Evolutionary conservation across 129 eudicot species (phyloP).

Genomic region (Flaveria trinervia): DNA sequence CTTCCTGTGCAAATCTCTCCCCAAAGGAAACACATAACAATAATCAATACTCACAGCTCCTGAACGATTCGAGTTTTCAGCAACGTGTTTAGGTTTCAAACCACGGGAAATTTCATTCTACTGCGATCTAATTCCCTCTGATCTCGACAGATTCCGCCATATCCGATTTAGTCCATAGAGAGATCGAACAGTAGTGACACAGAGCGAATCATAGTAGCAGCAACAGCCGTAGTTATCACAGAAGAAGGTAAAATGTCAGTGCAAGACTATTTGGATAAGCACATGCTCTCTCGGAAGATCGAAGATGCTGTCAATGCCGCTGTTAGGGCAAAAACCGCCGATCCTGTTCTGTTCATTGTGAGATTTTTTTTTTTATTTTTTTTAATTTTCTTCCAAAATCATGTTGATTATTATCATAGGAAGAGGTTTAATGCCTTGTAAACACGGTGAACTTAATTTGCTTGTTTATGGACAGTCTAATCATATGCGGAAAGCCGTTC

Average conservation of each 20-base stretch:
- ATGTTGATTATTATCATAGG: not conserved
- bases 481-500: constrained; percentile 90
- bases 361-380: not conserved
- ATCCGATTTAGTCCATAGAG: constrained; percentile 6
- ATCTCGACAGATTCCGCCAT: constrained; percentile 20
- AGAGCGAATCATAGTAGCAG: not conserved
- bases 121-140: constrained; percentile 13
- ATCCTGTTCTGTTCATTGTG: constrained; percentile 95
- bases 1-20: not conserved
- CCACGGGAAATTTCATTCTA: constrained; percentile 17
- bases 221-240: not conserved
- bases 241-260: constrained; percentile 61
- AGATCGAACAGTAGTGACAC: constrained; percentile 1
- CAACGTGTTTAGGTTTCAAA: constrained; percentile 26
- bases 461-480: constrained; percentile 51
- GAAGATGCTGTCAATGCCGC: constrained; percentile 99
- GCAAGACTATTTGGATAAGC: constrained; percentile 94
- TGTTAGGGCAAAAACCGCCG: constrained; percentile 90
- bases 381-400: too few species aligned
- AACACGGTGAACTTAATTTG: not conserved
- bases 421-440: constrained; percentile 16
- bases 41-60: not conserved
- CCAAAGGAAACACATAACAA: not conserved
- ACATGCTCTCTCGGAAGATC: constrained; percentile 88
- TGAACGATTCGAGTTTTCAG: constrained; percentile 20